Base-by-base conservation (phyloP, 768 basidiomycete genomes). In the Exsudoporus frostii region DNA sequence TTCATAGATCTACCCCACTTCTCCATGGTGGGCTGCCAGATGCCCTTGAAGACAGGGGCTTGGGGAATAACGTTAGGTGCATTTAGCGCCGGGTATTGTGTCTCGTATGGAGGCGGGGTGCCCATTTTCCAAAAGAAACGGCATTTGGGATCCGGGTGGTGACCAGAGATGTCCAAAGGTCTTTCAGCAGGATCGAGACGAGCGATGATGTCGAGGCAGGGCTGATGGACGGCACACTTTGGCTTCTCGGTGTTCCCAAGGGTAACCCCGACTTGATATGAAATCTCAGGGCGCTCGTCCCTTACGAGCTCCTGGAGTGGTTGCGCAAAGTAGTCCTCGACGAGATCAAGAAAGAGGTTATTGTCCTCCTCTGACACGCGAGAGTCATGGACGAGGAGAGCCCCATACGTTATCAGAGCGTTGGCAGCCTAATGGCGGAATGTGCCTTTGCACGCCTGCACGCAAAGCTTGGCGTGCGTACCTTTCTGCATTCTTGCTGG, bases 181-280 rank as follows among this genome's bases (percentile, higher is more conserved):
- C 95, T 73, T 64, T 98, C 91, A 0, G 79, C 70, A 3, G 85
- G 84, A 36, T 89, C 89, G 22, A 98, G 76, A 3, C 74, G 74
- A 46, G 81, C 80, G 58, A 98, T 98, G 53, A 98, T 77, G 37
- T 76, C 75, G 38, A 91, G 77, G 65, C 95, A 98, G 11, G 89
- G 84, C 44, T 89, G 86, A 64, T 93, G 81, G 10, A 83, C 85
- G 5, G 90, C 88, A 67, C 90, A 92, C 67, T 84, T 90, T 34
- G 88, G 88, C 63, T 91, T 92, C 73, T 97, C 95, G 2, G 93
- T 98, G 69, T 95, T 93, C 72, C 95, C 92, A n/a, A 96, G 82
- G 5, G 94, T 97, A 5, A 93, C 92, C 2, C 95, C 94, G 38
- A 92, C 85, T 71, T 98, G 95, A 70, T 92, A 98, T 50, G 88